These are phyloP conservation scores for Haplosporangium sp. DNA, from an alignment of 371 early-diverging fungal genomes.

Conservation along the genomic window DNA sequence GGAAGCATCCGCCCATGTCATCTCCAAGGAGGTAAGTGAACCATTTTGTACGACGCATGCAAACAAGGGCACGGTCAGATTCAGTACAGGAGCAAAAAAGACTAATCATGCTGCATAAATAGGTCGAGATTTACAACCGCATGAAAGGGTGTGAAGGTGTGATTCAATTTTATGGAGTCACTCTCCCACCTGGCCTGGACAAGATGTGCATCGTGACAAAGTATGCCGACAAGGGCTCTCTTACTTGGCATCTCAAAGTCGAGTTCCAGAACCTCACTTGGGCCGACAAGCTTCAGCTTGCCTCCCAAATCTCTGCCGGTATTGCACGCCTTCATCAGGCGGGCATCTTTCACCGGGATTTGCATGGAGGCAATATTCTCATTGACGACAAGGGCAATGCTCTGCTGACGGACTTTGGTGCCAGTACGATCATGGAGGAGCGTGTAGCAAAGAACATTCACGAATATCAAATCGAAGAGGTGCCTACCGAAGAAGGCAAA, in stretches of 20 bases:
- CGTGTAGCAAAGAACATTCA: conserved; percentile 19
- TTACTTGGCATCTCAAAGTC: conserved; percentile 48
- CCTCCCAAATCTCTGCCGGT: conserved; percentile 32
- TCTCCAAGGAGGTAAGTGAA: conserved; percentile 41
- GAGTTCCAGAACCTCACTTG: conserved; percentile 45
- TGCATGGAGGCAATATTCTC: conserved; percentile 54
- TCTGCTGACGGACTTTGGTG: conserved; percentile 54
- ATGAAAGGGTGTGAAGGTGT: conserved; percentile 40
- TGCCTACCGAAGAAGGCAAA: neutral
- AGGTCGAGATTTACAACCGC: conserved; percentile 49
- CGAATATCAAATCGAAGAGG: conserved; percentile 22
- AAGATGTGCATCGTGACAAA: conserved; percentile 49
- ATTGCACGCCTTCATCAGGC: conserved; percentile 34
- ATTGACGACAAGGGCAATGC: conserved; percentile 50
- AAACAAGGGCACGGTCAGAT: neutral
- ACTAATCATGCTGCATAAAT: neutral
- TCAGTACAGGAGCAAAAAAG: neutral
- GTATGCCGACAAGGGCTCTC: conserved; percentile 45
- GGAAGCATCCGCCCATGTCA: conserved; percentile 40
- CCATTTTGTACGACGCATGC: neutral
- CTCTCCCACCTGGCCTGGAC: conserved; percentile 26
- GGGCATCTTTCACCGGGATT: conserved; percentile 45
- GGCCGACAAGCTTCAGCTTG: conserved; percentile 48
- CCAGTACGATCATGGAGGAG: conserved; percentile 36
- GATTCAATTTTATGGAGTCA: conserved; percentile 41